These are phyloP conservation scores for Favolaschia claudopus DNA, from an alignment of 768 basidiomycete genomes.

Conservation along the genomic window DNA sequence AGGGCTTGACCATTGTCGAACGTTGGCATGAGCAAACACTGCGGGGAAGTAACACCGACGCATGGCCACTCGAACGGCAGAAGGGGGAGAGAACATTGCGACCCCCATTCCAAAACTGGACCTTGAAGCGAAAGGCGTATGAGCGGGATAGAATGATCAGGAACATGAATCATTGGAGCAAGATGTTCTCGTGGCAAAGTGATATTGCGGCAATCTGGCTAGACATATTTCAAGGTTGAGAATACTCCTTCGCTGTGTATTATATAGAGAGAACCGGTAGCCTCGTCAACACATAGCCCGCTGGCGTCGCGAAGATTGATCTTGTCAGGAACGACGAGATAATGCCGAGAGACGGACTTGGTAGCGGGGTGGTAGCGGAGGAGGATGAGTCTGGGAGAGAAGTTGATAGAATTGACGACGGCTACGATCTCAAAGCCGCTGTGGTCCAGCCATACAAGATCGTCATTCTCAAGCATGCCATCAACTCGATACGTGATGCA, in stretches of 20 bases:
- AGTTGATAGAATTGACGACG: neutral
- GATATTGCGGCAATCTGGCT: no score
- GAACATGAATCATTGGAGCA: no score
- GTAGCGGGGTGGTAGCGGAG: constrained; percentile 20
- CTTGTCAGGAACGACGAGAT: neutral
- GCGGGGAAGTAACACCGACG: no score
- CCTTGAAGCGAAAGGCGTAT: no score
- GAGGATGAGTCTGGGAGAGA: neutral
- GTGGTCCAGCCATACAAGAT: constrained; percentile 21
- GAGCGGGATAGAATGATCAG: no score
- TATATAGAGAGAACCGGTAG: constrained; percentile 14
- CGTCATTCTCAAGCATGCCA: neutral
- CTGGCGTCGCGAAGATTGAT: neutral
- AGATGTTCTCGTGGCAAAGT: no score
- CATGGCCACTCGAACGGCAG: no score
- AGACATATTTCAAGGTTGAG: constrained; percentile 10
- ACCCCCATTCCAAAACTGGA: no score
- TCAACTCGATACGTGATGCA: neutral
- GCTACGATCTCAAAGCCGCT: constrained; percentile 12
- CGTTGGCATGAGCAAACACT: no score
- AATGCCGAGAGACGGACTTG: constrained; percentile 3
- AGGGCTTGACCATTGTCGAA: no score
- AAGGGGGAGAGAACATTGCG: no score
- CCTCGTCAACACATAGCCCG: constrained; percentile 14
- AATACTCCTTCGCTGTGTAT: neutral